These are phyloP conservation scores for Raphanus hybrid DNA, from an alignment of 441 rosid species.

Conservation along the genomic window DNA sequence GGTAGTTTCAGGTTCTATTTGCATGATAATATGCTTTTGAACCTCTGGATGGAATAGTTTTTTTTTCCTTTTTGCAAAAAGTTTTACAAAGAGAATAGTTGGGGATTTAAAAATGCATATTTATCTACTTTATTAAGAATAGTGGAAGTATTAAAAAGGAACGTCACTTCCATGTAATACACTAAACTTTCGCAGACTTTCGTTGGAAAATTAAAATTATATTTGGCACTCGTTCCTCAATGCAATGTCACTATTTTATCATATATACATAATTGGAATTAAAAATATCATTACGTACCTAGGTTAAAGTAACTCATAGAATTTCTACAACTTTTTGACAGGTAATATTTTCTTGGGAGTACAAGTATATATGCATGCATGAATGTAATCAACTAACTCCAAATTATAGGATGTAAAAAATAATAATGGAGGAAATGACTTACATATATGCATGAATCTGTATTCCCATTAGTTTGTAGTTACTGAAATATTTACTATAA, in stretches of 20 bases:
- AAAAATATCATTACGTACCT: too few relatives aligned
- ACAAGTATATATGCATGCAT: too few relatives aligned
- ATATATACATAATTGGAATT: too few relatives aligned
- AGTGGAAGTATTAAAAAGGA: slow-evolving; percentile 18
- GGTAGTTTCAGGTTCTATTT: slow-evolving; percentile 8
- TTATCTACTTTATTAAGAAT: not conserved
- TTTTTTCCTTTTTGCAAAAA: not conserved
- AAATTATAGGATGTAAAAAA: too few relatives aligned
- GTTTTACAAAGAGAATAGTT: slow-evolving; percentile 19
- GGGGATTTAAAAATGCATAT: slow-evolving; percentile 1
- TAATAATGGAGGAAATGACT: too few relatives aligned
- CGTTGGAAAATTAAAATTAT: not conserved
- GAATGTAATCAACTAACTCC: too few relatives aligned
- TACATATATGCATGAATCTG: too few relatives aligned
- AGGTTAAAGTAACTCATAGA: too few relatives aligned
- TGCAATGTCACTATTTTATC: slow-evolving; percentile 1
- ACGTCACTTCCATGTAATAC: not conserved
- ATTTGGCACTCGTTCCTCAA: slow-evolving; percentile 12
- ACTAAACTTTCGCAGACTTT: slow-evolving; percentile 21
- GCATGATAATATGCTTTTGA: not conserved
- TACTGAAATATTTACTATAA: too few relatives aligned
- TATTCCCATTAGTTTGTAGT: too few relatives aligned
- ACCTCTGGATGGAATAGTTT: slow-evolving; percentile 13
- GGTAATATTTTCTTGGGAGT: too few relatives aligned
- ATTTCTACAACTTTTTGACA: too few relatives aligned